Evolutionary conservation across 805 yeast genomes (phyloP).

Genomic region (Metschnikowia lachancei): DNA sequence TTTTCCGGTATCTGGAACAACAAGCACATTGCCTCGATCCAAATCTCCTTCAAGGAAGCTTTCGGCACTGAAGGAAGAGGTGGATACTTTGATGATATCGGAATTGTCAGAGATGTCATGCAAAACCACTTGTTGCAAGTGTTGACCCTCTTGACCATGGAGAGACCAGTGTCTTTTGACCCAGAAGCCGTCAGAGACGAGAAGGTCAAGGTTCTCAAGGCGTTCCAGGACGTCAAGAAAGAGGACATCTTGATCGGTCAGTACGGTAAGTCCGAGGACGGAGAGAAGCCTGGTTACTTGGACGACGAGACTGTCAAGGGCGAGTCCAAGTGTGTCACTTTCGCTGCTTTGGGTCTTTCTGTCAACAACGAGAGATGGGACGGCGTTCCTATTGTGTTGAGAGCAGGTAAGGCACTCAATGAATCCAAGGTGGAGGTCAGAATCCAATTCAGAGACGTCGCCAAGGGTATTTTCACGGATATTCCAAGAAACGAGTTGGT

Average conservation of each 20-base stretch:
- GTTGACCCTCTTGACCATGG: constrained; percentile 89
- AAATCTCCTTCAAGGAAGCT: constrained; percentile 94
- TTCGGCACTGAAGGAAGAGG: constrained; percentile 99
- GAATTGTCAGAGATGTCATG: constrained; percentile 96
- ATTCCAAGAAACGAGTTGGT: constrained; percentile 92
- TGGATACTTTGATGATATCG: constrained; percentile 93
- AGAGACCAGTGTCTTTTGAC: constrained; percentile 85
- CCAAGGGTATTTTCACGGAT: constrained; percentile 74
- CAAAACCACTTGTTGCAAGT: constrained; percentile 96
- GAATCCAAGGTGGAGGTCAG: constrained; percentile 94
- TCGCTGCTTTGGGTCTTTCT: constrained; percentile 76
- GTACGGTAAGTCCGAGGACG: constrained; percentile 80
- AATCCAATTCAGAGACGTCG: constrained; percentile 84
- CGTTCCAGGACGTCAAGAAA: constrained; percentile 64
- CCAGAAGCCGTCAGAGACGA: constrained; percentile 96
- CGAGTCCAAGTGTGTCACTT: constrained; percentile 85
- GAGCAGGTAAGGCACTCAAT: constrained; percentile 98
- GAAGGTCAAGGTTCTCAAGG: constrained; percentile 87
- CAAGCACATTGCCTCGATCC: constrained; percentile 73
- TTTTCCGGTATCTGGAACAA: constrained; percentile 87
- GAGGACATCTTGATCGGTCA: constrained; percentile 82
- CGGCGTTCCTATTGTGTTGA: constrained; percentile 91
- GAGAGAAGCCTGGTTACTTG: constrained; percentile 81
- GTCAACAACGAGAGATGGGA: constrained; percentile 96
- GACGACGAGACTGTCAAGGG: constrained; percentile 88